Conservation (phyloP, 1,139 yeast species). For the Pneumocystis sp. region DNA sequence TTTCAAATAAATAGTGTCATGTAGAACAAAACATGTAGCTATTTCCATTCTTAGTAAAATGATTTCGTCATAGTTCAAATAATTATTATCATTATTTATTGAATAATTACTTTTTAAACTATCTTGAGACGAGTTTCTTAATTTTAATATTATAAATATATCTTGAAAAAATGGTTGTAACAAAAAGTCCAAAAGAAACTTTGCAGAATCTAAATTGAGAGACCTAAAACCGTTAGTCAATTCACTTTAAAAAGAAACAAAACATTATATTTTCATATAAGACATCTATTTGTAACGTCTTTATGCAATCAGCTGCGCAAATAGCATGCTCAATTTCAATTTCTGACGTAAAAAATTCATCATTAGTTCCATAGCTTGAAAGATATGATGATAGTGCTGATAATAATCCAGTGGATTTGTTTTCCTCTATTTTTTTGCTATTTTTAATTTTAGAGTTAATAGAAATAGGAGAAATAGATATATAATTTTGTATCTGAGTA, state of each 20-base stretch:
- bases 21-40: neutral
- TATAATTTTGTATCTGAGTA: conserved; percentile 43
- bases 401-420: conserved; percentile 50
- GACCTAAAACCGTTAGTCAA: conserved; percentile 3
- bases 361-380: conserved; percentile 65
- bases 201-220: conserved; percentile 7
- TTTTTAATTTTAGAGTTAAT: conserved; percentile 28
- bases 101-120: neutral
- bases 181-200: conserved; percentile 13
- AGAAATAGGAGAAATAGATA: conserved; percentile 39
- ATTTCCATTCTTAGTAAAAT: conserved; percentile 4
- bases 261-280: conserved; percentile 32
- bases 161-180: conserved; percentile 10
- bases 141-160: neutral
- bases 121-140: neutral
- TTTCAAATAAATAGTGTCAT: neutral
- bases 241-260: conserved; percentile 18
- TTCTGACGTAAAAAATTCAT: conserved; percentile 78
- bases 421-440: conserved; percentile 14
- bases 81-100: neutral
- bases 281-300: conserved; percentile 43
- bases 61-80: conserved; percentile 4
- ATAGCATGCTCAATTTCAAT: conserved; percentile 79
- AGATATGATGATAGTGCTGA: conserved; percentile 85
- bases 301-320: conserved; percentile 68